Conservation (phyloP, 2,329 filamentous ascomycete genomes). For the Neocatenulostroma microsporum region DNA sequence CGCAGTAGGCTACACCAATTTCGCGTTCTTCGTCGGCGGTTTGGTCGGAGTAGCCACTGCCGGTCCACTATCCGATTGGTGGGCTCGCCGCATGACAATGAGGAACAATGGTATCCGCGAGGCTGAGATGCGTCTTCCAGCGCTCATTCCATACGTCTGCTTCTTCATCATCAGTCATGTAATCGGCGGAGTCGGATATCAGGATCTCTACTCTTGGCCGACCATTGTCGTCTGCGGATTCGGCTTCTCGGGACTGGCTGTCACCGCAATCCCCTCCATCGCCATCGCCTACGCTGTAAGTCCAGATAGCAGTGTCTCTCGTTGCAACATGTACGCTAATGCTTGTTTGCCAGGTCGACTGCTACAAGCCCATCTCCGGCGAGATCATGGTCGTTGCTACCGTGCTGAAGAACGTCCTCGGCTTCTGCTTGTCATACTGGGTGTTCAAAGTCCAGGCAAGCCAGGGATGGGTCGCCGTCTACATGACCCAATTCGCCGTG, state of each 20-base stretch:
- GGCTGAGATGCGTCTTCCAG: conserved; percentile 53
- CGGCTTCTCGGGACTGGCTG: conserved; percentile 34
- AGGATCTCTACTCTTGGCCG: conserved; percentile 43
- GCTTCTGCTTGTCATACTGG: conserved; percentile 38
- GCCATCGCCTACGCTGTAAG: conserved; percentile 38
- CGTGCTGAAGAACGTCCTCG: conserved; percentile 40
- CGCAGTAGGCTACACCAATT: conserved; percentile 45
- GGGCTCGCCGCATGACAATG: conserved; percentile 44
- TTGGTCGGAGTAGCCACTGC: conserved; percentile 41
- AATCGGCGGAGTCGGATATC: conserved; percentile 44
- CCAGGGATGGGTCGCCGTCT: conserved; percentile 34
- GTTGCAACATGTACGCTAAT: too few species aligned
- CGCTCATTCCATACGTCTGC: conserved; percentile 45
- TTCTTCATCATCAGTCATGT: conserved; percentile 43
- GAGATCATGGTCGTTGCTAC: conserved; percentile 41
- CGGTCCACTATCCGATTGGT: conserved; percentile 48
- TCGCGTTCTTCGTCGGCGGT: conserved; percentile 38
- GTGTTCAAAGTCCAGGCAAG: conserved; percentile 33
- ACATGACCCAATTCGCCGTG: conserved; percentile 40
- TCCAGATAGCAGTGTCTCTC: too few species aligned
- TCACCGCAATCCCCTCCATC: conserved; percentile 38
- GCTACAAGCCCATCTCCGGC: conserved; percentile 40
- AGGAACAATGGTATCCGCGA: conserved; percentile 51
- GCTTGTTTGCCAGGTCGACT: too few species aligned
- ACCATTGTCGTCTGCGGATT: conserved; percentile 45